Evolutionary conservation across 2,329 filamentous ascomycete genomes (phyloP), one percentile per base, ranked within the genome.

Genomic region (Dendryphion nanum): DNA sequence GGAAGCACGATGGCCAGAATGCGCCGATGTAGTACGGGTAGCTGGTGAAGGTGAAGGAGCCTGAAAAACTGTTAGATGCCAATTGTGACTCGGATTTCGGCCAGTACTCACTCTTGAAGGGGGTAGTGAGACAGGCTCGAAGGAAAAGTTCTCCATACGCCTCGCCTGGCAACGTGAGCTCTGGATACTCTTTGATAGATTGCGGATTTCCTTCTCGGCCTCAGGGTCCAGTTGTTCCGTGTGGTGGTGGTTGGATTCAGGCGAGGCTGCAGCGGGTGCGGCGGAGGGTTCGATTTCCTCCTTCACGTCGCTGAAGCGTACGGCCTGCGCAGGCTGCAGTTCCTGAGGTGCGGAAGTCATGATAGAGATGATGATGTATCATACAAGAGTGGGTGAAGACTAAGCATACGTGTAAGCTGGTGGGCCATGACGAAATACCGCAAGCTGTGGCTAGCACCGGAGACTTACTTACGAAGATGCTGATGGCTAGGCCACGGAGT

Each of bases 91-190:
- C n/a, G n/a, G n/a, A n/a, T n/a, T n/a, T n/a, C n/a, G n/a, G n/a
- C n/a, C n/a, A n/a, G 35, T 51, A 78, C 85, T 68, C 81, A 91
- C 88, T 69, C 87, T 79, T 31, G 88, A 91, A 20, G 80, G 77
- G 24, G 93, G 91, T 36, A 97, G 75, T 23, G 93, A 97, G 47
- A 95, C 83, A 21, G 91, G 85, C 63, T 96, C 90, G 59, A 90
- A 97, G 30, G 85, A 83, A 68, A 89, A 95, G 61, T 89, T 87
- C 61, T 85, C 86, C 74, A 95, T 81, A 47, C 90, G 81, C 40
- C 82, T 78, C 54, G 90, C 85, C 69, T 96, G 90, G 44, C 95
- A 76, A 53, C 84, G 81, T 32, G 82, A 78, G 45, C 81, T 81
- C 48, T 89, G 85, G 18, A 95, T 72, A 17, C 81, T 83, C 51